These are phyloP conservation scores for Orbilia brochopaga DNA, from an alignment of 2,329 filamentous ascomycete genomes.

Conservation along the genomic window DNA sequence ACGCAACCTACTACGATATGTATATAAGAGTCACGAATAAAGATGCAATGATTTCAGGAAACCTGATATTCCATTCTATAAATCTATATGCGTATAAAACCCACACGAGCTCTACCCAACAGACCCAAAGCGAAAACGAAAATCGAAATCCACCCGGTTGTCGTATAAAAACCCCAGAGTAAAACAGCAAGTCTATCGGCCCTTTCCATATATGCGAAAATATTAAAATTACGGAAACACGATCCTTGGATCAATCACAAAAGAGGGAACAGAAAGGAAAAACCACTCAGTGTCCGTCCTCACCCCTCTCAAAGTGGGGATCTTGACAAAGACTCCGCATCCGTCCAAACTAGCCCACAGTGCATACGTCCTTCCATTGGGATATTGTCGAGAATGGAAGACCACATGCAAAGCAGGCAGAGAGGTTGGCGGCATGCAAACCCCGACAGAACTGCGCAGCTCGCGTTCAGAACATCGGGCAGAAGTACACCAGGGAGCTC, in stretches of 20 bases:
- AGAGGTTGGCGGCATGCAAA: conserved; percentile 51
- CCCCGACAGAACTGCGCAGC: conserved; percentile 51
- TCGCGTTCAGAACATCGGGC: conserved; percentile 51
- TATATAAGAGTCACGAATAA: too few species aligned
- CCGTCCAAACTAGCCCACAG: conserved; percentile 50
- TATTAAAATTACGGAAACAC: conserved; percentile 7
- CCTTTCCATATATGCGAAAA: conserved; percentile 29
- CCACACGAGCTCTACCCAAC: conserved; percentile 22
- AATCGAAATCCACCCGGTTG: conserved; percentile 14
- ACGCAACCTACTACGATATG: too few species aligned
- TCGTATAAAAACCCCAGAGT: conserved; percentile 22
- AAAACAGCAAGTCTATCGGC: conserved; percentile 44
- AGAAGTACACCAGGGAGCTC: conserved; percentile 51
- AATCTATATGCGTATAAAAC: not conserved
- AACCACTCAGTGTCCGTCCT: conserved; percentile 46
- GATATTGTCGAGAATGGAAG: conserved; percentile 30
- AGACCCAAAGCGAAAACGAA: conserved; percentile 25
- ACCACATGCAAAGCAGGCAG: conserved; percentile 28
- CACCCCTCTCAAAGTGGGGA: conserved; percentile 47
- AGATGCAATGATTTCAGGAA: not conserved
- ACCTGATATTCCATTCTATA: not conserved
- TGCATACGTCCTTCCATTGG: conserved; percentile 17
- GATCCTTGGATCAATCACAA: not conserved
- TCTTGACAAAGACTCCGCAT: conserved; percentile 49
- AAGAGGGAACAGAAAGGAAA: conserved; percentile 34